These are phyloP conservation scores for Marvania coccoides DNA, from an alignment of 139 green algal genomes.

Conservation along the genomic window DNA sequence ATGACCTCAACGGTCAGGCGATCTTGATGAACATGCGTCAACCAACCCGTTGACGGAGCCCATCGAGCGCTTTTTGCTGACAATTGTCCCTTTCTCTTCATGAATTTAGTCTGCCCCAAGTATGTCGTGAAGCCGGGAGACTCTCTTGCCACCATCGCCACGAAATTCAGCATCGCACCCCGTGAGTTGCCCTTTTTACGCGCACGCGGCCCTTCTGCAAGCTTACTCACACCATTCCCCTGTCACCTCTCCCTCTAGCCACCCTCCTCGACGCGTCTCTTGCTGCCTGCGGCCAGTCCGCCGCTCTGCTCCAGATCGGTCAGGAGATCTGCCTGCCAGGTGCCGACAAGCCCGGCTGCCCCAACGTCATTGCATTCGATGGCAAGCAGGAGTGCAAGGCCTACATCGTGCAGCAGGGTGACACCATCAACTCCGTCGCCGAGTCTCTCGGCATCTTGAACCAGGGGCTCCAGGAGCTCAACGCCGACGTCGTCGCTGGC, in stretches of 20 bases:
- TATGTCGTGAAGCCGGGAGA: slow-evolving; percentile 13
- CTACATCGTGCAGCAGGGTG: slow-evolving; percentile 19
- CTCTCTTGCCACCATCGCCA: slow-evolving; percentile 9
- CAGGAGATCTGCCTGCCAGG: slow-evolving; percentile 17
- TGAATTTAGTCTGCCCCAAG: slow-evolving; percentile 13
- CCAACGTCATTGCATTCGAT: slow-evolving; percentile 2
- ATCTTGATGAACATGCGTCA: too few species aligned
- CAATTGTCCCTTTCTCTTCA: too few species aligned
- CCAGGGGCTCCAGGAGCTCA: slow-evolving; percentile 8
- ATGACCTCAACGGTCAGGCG: too few species aligned
- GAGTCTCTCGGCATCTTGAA: slow-evolving; percentile 1
- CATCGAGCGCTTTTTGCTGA: too few species aligned
- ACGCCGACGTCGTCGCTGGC: slow-evolving; percentile 2
- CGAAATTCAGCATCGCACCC: slow-evolving; percentile 3
- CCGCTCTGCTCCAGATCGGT: slow-evolving; percentile 15
- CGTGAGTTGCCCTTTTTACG: background rate
- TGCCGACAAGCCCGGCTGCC: slow-evolving; percentile 1
- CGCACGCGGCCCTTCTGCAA: background rate
- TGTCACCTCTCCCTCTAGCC: too few species aligned
- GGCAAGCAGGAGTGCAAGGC: slow-evolving; percentile 15
- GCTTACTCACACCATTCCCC: background rate
- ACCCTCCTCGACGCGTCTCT: background rate
- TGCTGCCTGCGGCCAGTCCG: background rate
- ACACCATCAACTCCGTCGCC: slow-evolving; percentile 18
- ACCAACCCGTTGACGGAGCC: too few species aligned